These are phyloP conservation scores for Prunus armeniaca DNA, from an alignment of 306 rosid species.

Conservation along the genomic window DNA sequence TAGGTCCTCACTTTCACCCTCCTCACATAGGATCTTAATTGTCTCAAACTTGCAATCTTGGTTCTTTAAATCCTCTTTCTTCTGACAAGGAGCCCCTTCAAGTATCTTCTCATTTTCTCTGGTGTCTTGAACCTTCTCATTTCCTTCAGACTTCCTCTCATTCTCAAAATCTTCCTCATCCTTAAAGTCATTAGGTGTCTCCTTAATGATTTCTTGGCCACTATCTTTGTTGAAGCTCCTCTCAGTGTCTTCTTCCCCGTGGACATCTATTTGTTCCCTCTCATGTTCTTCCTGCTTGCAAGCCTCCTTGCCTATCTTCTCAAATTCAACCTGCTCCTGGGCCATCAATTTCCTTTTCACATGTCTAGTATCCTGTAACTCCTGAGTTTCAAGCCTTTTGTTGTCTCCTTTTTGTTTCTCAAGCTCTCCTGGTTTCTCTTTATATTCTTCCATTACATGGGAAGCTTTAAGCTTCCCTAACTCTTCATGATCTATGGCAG, in stretches of 20 bases:
- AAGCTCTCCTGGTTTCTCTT: constrained; percentile 31
- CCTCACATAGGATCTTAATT: constrained; percentile 32
- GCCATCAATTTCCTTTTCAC: constrained; percentile 25
- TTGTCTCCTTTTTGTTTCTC: constrained; percentile 24
- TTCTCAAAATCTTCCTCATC: constrained; percentile 36
- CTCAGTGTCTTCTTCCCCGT: constrained; percentile 31
- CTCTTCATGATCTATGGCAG: constrained; percentile 26
- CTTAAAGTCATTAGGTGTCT: constrained; percentile 26
- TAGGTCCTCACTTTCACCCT: constrained; percentile 39
- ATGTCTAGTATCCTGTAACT: constrained; percentile 29
- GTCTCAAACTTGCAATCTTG: constrained; percentile 32
- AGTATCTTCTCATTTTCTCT: constrained; percentile 36
- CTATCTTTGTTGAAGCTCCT: constrained; percentile 29
- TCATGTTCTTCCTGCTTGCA: constrained; percentile 39
- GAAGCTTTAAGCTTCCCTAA: constrained; percentile 29
- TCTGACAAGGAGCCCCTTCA: constrained; percentile 29
- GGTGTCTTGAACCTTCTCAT: constrained; percentile 31
- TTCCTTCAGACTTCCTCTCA: constrained; percentile 33
- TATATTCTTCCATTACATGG: constrained; percentile 30
- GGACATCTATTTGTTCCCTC: constrained; percentile 30
- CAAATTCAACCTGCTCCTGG: constrained; percentile 31
- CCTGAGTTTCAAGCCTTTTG: constrained; percentile 21
- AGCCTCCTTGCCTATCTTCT: constrained; percentile 28
- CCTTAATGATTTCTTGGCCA: constrained; percentile 27
- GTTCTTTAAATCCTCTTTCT: constrained; percentile 36